phyloP scores from a whole-genome alignment of 2,329 filamentous ascomycete genomes.

The Arthrobotrys musiformis region DNA sequence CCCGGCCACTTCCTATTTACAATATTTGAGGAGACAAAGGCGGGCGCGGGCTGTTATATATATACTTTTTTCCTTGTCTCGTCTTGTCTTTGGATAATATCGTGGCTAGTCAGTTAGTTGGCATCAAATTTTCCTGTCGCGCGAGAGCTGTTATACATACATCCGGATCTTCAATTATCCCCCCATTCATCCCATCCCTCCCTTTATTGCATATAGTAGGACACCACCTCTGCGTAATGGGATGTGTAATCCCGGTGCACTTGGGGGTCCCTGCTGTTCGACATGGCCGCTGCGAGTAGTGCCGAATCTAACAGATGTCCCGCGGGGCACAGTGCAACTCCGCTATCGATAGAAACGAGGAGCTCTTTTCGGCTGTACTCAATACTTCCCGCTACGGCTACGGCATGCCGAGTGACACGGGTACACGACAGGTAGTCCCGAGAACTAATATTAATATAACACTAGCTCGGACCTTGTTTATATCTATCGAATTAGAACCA shows the following conservation, averaged over 20 bases:
- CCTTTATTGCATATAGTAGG: neutral
- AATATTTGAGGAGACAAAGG: too few relatives aligned
- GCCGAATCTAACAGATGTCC: neutral
- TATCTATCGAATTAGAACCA: too few relatives aligned
- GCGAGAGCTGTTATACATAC: constrained; percentile 2
- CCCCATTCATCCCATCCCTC: neutral
- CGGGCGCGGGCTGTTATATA: neutral
- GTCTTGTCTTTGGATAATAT: too few relatives aligned
- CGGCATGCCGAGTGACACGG: neutral
- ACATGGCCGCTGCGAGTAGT: neutral
- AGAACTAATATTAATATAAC: too few relatives aligned
- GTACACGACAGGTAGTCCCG: too few relatives aligned
- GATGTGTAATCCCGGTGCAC: neutral
- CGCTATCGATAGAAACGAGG: constrained; percentile 23
- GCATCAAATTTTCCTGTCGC: neutral
- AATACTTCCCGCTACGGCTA: neutral
- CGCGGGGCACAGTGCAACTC: constrained; percentile 44
- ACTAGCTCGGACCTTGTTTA: too few relatives aligned
- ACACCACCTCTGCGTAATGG: neutral
- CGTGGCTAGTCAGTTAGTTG: too few relatives aligned
- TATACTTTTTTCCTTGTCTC: too few relatives aligned
- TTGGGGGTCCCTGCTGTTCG: neutral
- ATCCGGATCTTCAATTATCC: constrained; percentile 3
- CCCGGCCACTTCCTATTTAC: constrained; percentile 5
- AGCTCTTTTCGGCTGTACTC: neutral